Conservation (phyloP, 148 eudicot genomes). For the Cornus controversa region DNA sequence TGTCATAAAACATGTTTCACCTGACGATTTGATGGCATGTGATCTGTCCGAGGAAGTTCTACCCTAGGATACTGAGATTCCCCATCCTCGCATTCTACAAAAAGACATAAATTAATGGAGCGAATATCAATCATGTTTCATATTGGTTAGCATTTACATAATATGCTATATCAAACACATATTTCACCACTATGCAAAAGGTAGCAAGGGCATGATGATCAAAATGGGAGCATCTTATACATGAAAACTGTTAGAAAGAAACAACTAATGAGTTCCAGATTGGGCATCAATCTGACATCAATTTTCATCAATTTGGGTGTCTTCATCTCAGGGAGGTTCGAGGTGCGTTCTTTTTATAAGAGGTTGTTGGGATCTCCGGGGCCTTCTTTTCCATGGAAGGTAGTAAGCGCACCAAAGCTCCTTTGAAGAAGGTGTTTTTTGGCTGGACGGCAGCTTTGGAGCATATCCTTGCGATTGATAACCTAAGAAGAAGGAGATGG, state of each 20-base stretch:
- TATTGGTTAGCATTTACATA: neutral
- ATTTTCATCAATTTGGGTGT: neutral
- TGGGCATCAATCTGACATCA: neutral
- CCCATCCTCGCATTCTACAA: constrained; percentile 56
- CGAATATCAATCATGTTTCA: neutral
- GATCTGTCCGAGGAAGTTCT: constrained; percentile 70
- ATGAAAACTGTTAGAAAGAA: neutral
- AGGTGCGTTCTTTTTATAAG: too few species aligned
- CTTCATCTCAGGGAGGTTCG: too few species aligned
- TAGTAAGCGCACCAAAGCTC: too few species aligned
- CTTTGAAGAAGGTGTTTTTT: too few species aligned
- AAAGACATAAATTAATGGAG: constrained; percentile 9
- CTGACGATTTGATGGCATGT: constrained; percentile 55
- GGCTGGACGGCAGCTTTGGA: too few species aligned
- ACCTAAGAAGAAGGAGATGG: too few species aligned
- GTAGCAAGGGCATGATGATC: neutral
- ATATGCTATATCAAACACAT: neutral
- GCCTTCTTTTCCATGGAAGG: too few species aligned
- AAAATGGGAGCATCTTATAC: neutral
- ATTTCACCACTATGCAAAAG: neutral
- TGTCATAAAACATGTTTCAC: constrained; percentile 26
- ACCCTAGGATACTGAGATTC: constrained; percentile 61
- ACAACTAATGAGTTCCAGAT: neutral
- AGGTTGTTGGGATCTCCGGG: too few species aligned
- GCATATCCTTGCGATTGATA: too few species aligned